phyloP scores from a whole-genome alignment of 768 basidiomycete species.

The Kwoniella bestiolae region DNA sequence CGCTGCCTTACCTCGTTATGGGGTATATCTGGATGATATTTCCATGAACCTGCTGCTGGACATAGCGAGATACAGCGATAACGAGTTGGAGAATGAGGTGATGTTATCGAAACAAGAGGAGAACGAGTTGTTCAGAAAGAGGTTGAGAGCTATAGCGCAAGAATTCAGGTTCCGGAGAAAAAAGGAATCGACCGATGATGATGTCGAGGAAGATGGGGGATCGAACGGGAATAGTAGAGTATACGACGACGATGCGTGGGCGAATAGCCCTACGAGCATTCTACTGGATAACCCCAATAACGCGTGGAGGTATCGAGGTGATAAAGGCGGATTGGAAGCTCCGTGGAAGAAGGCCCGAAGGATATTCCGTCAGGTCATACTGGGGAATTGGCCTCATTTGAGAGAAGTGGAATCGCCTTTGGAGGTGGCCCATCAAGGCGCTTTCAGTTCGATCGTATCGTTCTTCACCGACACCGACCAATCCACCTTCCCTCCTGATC shows the following conservation, averaged over 20 bases:
- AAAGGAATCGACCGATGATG: neutral
- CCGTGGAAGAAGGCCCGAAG: slow-evolving; percentile 63
- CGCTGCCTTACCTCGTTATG: slow-evolving; percentile 67
- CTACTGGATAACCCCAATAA: slow-evolving; percentile 43
- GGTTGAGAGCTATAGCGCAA: slow-evolving; percentile 26
- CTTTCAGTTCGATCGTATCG: slow-evolving; percentile 18
- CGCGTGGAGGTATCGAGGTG: slow-evolving; percentile 52
- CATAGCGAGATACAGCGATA: slow-evolving; percentile 64
- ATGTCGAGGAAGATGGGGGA: slow-evolving; percentile 4
- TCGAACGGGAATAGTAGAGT: neutral
- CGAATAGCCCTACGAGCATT: slow-evolving; percentile 24
- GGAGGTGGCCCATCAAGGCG: slow-evolving; percentile 34
- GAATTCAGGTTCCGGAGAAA: slow-evolving; percentile 20
- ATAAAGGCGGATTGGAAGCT: slow-evolving; percentile 28
- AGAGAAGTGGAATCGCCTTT: slow-evolving; percentile 59
- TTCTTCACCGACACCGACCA: neutral
- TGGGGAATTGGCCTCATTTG: slow-evolving; percentile 65
- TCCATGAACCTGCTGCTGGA: slow-evolving; percentile 69
- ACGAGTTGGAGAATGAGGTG: slow-evolving; percentile 63
- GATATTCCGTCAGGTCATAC: slow-evolving; percentile 65
- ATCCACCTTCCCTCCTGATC: neutral
- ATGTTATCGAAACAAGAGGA: slow-evolving; percentile 5
- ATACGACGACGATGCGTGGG: slow-evolving; percentile 1
- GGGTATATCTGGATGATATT: slow-evolving; percentile 63
- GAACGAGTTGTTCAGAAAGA: slow-evolving; percentile 26